Percentiles rank a stretch among this genome's conserved stretches.
Conservation (phyloP, 306 rosid species). For the Gillenia trifoliata region DNA sequence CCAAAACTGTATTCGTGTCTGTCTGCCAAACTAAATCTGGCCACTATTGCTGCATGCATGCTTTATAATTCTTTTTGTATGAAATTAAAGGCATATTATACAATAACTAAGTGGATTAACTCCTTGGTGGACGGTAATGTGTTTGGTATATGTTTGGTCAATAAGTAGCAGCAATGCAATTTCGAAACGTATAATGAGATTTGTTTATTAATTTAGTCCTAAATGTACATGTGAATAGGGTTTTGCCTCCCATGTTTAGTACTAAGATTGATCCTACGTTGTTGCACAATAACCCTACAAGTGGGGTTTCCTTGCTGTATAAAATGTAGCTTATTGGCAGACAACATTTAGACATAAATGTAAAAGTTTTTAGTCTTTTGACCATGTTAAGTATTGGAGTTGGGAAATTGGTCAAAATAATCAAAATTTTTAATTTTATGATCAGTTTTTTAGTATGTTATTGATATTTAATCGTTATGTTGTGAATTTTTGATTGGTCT, state of each 20-base stretch:
- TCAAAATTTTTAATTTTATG: too few species aligned
- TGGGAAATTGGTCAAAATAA: neutral
- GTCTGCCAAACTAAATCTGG: neutral
- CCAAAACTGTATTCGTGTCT: neutral
- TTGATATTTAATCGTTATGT: too few species aligned
- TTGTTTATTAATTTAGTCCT: neutral
- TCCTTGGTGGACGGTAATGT: neutral
- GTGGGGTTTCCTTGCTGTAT: neutral
- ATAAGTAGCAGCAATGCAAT: neutral
- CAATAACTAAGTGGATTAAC: neutral
- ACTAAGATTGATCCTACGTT: neutral
- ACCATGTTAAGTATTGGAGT: neutral
- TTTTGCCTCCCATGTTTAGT: neutral
- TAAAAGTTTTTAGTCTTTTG: neutral
- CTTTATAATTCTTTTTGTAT: neutral
- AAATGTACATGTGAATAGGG: neutral
- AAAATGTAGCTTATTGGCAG: neutral
- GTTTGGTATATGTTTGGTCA: constrained; percentile 8
- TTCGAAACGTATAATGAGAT: neutral
- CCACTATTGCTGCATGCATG: neutral
- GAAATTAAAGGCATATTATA: neutral
- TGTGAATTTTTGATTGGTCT: neutral
- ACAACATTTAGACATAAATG: neutral
- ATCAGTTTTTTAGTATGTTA: neutral
- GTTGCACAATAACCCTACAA: neutral